Evolutionary conservation across 139 green algal species (phyloP).

Genomic region (Chlorella sp.): DNA sequence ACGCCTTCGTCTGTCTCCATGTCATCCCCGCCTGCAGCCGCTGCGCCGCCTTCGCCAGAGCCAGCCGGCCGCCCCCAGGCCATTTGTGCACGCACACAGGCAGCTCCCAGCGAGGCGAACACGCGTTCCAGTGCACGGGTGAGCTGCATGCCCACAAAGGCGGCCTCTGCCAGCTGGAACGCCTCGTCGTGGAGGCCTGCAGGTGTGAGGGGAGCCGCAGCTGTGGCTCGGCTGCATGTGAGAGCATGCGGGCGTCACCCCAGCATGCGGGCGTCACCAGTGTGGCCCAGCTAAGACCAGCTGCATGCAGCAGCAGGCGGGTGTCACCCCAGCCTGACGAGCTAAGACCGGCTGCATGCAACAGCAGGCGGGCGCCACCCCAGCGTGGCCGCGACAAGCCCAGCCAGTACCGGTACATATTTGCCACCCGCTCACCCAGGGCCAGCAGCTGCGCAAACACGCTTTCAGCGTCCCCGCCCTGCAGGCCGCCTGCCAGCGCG

Average conservation of each 20-base stretch:
- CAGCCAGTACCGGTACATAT: no score
- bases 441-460: constrained; percentile 43
- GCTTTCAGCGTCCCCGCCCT: constrained; percentile 9
- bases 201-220: background rate
- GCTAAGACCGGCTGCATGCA: no score
- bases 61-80: background rate
- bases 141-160: constrained; percentile 28
- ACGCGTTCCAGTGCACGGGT: constrained; percentile 11
- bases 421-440: constrained; percentile 19
- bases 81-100: constrained; percentile 29
- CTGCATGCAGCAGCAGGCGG: no score
- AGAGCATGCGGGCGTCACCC: no score
- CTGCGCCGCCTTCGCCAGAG: background rate
- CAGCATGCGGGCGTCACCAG: no score
- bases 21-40: background rate
- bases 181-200: constrained; percentile 44
- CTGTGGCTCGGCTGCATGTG: background rate
- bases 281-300: no score
- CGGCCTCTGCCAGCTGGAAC: constrained; percentile 31
- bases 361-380: no score
- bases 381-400: no score
- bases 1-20: constrained; percentile 22
- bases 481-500: background rate
- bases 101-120: constrained; percentile 1
- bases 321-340: no score